phyloP scores from a whole-genome alignment of 352 stramenopile species.

The Thalassiosira ordinaria region DNA sequence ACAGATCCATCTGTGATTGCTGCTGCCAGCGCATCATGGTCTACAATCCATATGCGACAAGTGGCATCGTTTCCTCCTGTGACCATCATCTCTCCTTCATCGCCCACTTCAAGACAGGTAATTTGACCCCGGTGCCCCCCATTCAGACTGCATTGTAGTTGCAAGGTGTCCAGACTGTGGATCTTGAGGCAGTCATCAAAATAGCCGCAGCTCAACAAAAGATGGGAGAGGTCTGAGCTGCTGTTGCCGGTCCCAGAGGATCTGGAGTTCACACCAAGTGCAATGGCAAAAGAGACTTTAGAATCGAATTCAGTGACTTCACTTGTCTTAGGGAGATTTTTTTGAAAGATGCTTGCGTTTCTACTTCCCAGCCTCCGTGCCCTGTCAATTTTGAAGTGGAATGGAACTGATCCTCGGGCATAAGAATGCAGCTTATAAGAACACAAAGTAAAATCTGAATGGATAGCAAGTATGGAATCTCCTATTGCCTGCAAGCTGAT shows the following conservation, averaged over 20 bases:
- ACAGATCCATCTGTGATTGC: slow-evolving; percentile 83
- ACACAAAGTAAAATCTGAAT: slow-evolving; percentile 80
- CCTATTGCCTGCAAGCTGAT: slow-evolving; percentile 67
- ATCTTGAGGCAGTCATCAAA: slow-evolving; percentile 81
- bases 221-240: slow-evolving; percentile 57
- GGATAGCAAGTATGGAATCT: slow-evolving; percentile 74
- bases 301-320: slow-evolving; percentile 14
- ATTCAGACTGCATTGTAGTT: slow-evolving; percentile 61
- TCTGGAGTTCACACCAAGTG: slow-evolving; percentile 66
- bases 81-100: slow-evolving; percentile 75
- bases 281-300: slow-evolving; percentile 75
- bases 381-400: slow-evolving; percentile 74
- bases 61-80: slow-evolving; percentile 83
- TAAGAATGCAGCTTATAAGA: slow-evolving; percentile 77
- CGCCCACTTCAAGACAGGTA: slow-evolving; percentile 76
- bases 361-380: slow-evolving; percentile 52
- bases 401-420: slow-evolving; percentile 57
- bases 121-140: slow-evolving; percentile 78
- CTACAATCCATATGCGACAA: slow-evolving; percentile 80
- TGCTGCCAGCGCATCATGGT: slow-evolving; percentile 74
- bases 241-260: slow-evolving; percentile 46
- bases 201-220: slow-evolving; percentile 81
- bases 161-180: slow-evolving; percentile 69
- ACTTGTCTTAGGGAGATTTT: background rate
- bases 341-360: slow-evolving; percentile 25